Percentiles rank a stretch among this genome's conserved stretches.
Evolutionary conservation across 1,284 basidiomycete genomes (phyloP).

Genomic region (Gastroboletus turbinatus): DNA sequence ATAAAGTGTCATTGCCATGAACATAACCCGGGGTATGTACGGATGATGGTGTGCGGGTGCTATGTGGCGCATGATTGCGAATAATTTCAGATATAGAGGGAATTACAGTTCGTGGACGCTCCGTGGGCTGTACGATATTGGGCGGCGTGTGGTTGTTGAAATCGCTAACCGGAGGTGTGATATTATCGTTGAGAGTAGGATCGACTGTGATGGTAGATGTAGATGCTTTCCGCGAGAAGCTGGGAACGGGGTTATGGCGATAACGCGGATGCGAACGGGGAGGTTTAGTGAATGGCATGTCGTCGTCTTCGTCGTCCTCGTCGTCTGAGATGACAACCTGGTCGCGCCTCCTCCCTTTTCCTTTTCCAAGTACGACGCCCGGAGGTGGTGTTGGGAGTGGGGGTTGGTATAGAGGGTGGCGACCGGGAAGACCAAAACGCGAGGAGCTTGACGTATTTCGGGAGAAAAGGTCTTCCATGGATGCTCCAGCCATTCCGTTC

Average conservation of each 20-base stretch:
- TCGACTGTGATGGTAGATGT: slow-evolving; percentile 41
- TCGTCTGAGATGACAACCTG: slow-evolving; percentile 38
- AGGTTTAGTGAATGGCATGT: slow-evolving; percentile 26
- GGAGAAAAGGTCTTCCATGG: slow-evolving; percentile 53
- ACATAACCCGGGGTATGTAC: slow-evolving; percentile 48
- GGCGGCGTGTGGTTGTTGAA: slow-evolving; percentile 16
- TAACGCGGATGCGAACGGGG: slow-evolving; percentile 39
- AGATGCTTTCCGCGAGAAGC: slow-evolving; percentile 40
- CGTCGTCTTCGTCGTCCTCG: slow-evolving; percentile 42
- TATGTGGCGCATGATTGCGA: slow-evolving; percentile 62
- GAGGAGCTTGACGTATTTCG: slow-evolving; percentile 44
- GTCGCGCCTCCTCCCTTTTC: slow-evolving; percentile 46
- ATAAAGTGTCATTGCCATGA: slow-evolving; percentile 46
- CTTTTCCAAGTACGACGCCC: slow-evolving; percentile 69
- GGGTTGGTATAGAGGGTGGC: slow-evolving; percentile 75
- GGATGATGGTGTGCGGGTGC: slow-evolving; percentile 42
- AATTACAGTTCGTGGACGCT: slow-evolving; percentile 43
- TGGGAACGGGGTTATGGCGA: slow-evolving; percentile 36
- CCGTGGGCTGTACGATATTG: slow-evolving; percentile 21
- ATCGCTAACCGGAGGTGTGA: slow-evolving; percentile 11
- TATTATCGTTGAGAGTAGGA: slow-evolving; percentile 21
- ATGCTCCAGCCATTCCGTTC: slow-evolving; percentile 52
- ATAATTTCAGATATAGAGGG: slow-evolving; percentile 86
- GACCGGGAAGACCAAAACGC: slow-evolving; percentile 50
- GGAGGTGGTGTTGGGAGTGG: slow-evolving; percentile 79